Conservation (phyloP, 1,284 basidiomycete species). For the Cutaneotrichosporon curvatum region DNA sequence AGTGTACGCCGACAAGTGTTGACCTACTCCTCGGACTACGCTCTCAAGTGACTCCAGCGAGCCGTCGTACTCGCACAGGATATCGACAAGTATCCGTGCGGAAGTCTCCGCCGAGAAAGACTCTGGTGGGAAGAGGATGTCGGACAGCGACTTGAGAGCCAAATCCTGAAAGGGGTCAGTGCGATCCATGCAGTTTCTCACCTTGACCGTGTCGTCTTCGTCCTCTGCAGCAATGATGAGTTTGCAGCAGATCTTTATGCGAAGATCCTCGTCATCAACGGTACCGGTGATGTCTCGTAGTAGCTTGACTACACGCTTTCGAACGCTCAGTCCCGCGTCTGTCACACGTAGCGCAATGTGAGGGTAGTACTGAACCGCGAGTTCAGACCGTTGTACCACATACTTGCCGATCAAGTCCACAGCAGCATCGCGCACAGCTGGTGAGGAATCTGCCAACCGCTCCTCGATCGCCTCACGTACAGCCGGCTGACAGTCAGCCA, state of each 20-base stretch:
- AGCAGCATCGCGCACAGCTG: slow-evolving; percentile 89
- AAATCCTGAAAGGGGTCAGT: slow-evolving; percentile 67
- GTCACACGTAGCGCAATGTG: slow-evolving; percentile 80
- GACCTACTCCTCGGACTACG: slow-evolving; percentile 59
- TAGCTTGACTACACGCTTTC: slow-evolving; percentile 91
- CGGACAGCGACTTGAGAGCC: slow-evolving; percentile 77
- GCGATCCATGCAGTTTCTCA: slow-evolving; percentile 31
- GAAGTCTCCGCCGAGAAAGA: slow-evolving; percentile 42
- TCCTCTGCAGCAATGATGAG: slow-evolving; percentile 73
- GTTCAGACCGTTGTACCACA: slow-evolving; percentile 74
- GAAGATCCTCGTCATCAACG: slow-evolving; percentile 54
- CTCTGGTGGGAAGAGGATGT: slow-evolving; percentile 65
- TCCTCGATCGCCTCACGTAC: slow-evolving; percentile 77
- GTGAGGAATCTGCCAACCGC: slow-evolving; percentile 80
- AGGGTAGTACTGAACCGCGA: slow-evolving; percentile 76
- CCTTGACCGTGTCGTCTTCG: slow-evolving; percentile 84
- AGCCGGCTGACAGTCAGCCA: neutral
- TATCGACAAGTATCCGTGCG: slow-evolving; percentile 74
- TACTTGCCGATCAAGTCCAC: slow-evolving; percentile 94
- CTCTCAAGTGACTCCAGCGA: slow-evolving; percentile 76
- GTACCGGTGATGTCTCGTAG: slow-evolving; percentile 72
- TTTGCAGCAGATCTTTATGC: slow-evolving; percentile 71
- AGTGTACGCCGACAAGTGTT: neutral
- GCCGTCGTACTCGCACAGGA: slow-evolving; percentile 72
- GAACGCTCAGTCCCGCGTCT: slow-evolving; percentile 83